These are phyloP conservation scores for Solanum medicagineum DNA, from an alignment of 257 asterid genomes.

Conservation along the genomic window DNA sequence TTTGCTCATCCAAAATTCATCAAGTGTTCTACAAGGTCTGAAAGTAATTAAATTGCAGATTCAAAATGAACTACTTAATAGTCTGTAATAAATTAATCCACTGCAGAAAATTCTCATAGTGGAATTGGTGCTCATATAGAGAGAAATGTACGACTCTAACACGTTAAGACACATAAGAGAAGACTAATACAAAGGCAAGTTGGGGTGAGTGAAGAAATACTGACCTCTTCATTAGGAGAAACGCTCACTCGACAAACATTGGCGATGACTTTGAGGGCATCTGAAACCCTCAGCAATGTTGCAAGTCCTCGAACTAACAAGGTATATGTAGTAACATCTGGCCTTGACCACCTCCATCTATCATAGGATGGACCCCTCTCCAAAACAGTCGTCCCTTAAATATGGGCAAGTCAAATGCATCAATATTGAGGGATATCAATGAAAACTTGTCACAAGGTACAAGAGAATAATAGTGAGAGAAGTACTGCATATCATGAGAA, in stretches of 20 bases:
- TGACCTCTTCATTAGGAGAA: conserved; percentile 78
- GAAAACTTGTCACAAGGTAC: neutral
- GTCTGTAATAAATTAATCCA: neutral
- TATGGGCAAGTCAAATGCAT: neutral
- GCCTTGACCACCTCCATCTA: conserved; percentile 93
- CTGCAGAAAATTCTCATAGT: neutral
- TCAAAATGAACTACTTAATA: neutral
- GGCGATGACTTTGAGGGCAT: conserved; percentile 61
- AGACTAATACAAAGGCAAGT: neutral
- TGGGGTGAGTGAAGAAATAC: neutral
- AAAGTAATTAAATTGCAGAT: neutral
- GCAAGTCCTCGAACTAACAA: conserved; percentile 69
- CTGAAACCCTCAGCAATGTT: conserved; percentile 59
- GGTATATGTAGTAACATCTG: conserved; percentile 58
- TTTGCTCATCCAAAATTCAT: neutral
- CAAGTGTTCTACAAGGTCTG: neutral
- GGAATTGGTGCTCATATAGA: neutral
- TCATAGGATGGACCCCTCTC: conserved; percentile 27
- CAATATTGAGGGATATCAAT: neutral
- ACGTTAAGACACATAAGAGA: neutral
- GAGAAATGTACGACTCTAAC: neutral
- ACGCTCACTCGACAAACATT: conserved; percentile 82
- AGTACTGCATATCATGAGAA: neutral
- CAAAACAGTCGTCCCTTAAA: conserved; percentile 24
- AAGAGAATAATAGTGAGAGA: neutral